phyloP scores from a whole-genome alignment of 805 yeast genomes.

The Kregervanrija fluxuum region DNA sequence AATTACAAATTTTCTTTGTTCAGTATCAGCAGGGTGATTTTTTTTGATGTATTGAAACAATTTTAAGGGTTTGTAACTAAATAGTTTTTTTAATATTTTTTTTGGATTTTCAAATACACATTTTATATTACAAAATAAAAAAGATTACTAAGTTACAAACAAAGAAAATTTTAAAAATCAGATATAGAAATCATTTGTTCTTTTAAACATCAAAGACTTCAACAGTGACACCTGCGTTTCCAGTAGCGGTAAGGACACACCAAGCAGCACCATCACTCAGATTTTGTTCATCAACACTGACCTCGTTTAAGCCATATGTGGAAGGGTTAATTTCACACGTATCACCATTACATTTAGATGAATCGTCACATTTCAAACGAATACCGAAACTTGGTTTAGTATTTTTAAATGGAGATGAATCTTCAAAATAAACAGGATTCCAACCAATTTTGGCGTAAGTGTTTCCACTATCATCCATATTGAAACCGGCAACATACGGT shows the following conservation, averaged over 20 bases:
- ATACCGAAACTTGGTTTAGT: slow-evolving; percentile 62
- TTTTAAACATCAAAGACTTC: slow-evolving; percentile 50
- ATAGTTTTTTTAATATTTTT: neutral
- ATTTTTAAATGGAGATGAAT: slow-evolving; percentile 43
- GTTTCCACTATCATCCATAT: slow-evolving; percentile 59
- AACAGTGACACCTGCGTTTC: slow-evolving; percentile 56
- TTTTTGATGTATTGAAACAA: neutral
- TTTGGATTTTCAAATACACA: neutral
- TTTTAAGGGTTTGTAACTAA: neutral
- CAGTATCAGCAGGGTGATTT: too few relatives aligned
- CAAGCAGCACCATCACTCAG: slow-evolving; percentile 51
- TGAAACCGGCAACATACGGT: slow-evolving; percentile 90
- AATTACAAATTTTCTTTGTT: too few relatives aligned
- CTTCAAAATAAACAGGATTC: slow-evolving; percentile 80
- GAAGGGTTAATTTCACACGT: slow-evolving; percentile 81
- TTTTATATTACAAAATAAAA: neutral
- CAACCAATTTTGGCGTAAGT: slow-evolving; percentile 84
- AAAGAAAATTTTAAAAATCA: neutral
- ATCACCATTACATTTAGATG: slow-evolving; percentile 61
- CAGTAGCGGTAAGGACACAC: slow-evolving; percentile 75
- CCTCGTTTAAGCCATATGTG: slow-evolving; percentile 47
- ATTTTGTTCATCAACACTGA: slow-evolving; percentile 32
- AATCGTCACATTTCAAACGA: slow-evolving; percentile 66
- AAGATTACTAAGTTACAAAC: neutral
- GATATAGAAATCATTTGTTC: neutral